These are phyloP conservation scores for Pythium periplocum DNA, from an alignment of 352 stramenopile genomes.

Conservation along the genomic window DNA sequence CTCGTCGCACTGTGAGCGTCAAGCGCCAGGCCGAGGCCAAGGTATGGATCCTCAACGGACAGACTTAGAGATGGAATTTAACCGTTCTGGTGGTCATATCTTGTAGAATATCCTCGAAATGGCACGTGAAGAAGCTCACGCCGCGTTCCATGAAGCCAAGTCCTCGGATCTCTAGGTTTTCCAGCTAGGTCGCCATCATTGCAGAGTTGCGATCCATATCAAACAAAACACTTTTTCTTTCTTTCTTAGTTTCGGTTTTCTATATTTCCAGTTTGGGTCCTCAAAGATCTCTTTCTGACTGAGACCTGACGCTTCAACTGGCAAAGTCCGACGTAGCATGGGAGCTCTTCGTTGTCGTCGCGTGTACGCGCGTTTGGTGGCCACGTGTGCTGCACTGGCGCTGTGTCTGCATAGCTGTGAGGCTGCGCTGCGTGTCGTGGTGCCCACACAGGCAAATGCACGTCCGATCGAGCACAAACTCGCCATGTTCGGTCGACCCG, in stretches of 20 bases:
- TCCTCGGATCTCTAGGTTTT: slow-evolving; percentile 2
- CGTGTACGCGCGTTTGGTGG: no score
- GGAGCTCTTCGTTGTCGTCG: no score
- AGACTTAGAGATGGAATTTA: background rate
- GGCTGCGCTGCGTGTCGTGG: slow-evolving; percentile 16
- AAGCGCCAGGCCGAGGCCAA: no score
- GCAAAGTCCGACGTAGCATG: no score
- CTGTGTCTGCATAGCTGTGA: background rate
- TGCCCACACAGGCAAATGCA: background rate
- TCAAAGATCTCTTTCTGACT: no score
- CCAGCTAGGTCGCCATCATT: no score
- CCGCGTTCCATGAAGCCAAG: background rate
- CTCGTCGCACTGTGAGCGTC: background rate
- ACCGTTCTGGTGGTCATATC: background rate
- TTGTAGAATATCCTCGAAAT: slow-evolving; percentile 4
- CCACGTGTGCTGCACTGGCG: no score
- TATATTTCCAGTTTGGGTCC: no score
- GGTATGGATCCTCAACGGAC: background rate
- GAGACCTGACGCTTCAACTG: no score
- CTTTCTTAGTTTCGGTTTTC: no score
- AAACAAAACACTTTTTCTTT: no score
- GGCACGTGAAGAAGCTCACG: slow-evolving; percentile 1
- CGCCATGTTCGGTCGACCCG: slow-evolving; percentile 16
- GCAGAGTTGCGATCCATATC: no score
- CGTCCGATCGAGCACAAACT: slow-evolving; percentile 16